Conservation (phyloP, 306 rosid species). For the Albizia julibrissin region DNA sequence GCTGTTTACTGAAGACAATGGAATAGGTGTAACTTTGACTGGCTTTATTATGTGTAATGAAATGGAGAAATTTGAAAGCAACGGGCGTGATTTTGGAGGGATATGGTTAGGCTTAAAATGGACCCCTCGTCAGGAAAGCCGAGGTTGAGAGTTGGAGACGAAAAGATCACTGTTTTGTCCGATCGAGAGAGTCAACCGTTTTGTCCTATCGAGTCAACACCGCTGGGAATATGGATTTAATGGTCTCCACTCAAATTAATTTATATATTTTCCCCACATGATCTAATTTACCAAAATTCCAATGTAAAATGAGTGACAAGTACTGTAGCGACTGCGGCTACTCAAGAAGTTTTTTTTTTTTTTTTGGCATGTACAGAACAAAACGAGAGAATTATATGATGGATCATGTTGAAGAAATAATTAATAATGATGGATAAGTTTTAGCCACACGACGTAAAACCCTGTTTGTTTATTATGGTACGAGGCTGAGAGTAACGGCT, state of each 20-base stretch:
- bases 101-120: background rate
- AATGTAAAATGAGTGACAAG: conserved; percentile 23
- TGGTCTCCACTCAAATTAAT: background rate
- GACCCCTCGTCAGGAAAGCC: background rate
- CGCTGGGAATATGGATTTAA: background rate
- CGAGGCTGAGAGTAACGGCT: background rate
- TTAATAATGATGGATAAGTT: background rate
- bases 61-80: background rate
- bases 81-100: background rate
- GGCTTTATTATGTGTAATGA: background rate
- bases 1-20: background rate
- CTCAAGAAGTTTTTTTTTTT: background rate
- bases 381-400: background rate
- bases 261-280: background rate
- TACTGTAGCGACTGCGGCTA: conserved; percentile 37
- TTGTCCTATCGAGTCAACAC: background rate
- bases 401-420: background rate
- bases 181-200: background rate
- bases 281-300: background rate
- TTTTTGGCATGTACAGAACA: background rate
- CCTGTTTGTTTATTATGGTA: background rate
- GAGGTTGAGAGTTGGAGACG: background rate
- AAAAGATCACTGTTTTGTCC: conserved; percentile 25
- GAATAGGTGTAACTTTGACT: background rate
- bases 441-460: background rate